phyloP scores from a whole-genome alignment of 257 asterid genomes.

The Parsonsia alboflavescens region DNA sequence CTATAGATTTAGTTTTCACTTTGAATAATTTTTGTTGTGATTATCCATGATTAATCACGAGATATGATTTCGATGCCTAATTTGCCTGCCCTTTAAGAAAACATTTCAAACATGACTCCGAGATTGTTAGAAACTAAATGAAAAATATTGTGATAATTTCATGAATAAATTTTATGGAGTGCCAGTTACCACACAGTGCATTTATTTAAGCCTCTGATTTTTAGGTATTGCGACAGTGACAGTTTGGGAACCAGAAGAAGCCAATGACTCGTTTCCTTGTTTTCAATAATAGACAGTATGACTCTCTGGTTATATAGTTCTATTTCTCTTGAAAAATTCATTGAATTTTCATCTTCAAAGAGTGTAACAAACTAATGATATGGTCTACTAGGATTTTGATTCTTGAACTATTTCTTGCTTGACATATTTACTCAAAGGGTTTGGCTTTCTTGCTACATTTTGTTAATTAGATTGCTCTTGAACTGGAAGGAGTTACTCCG shows the following conservation, averaged over 20 bases:
- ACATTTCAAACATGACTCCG: background rate
- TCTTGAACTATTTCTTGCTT: background rate
- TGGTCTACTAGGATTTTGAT: background rate
- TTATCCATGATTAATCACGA: background rate
- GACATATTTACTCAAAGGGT: background rate
- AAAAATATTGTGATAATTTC: background rate
- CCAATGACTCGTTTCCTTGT: too few relatives aligned
- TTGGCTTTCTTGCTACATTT: background rate
- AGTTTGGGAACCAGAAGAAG: background rate
- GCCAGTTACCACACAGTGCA: background rate
- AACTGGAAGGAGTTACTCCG: constrained; percentile 65
- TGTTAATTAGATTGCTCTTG: constrained; percentile 48
- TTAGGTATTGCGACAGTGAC: background rate
- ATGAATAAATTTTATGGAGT: background rate
- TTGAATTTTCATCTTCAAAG: background rate
- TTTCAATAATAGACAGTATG: background rate
- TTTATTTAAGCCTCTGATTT: background rate
- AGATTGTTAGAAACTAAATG: background rate
- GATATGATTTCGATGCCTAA: background rate
- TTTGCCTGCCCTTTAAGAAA: background rate
- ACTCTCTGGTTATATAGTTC: background rate
- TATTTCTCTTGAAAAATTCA: background rate
- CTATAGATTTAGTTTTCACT: background rate
- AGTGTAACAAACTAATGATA: background rate
- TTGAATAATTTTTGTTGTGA: background rate